phyloP scores from a whole-genome alignment of 2,329 filamentous ascomycete species.

The Simplicillium sp. region DNA sequence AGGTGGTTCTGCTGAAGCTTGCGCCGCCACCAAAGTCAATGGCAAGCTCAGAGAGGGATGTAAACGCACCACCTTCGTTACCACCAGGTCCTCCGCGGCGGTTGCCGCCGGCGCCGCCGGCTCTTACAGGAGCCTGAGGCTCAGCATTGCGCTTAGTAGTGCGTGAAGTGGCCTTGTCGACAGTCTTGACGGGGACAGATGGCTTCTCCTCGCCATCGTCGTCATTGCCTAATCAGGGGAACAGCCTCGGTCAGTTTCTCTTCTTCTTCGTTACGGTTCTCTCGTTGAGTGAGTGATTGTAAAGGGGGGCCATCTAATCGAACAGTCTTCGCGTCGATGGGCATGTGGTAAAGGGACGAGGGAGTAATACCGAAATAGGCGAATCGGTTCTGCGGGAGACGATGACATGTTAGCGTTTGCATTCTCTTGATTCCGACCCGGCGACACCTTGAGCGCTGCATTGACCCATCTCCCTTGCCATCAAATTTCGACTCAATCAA shows the following conservation, averaged over 20 bases:
- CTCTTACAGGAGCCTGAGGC: constrained; percentile 53
- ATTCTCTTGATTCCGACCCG: constrained; percentile 13
- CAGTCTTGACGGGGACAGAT: constrained; percentile 76
- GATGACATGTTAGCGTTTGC: constrained; percentile 8
- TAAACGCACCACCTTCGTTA: constrained; percentile 74
- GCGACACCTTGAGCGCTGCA: neutral
- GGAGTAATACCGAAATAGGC: constrained; percentile 83
- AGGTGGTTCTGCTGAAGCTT: constrained; percentile 1
- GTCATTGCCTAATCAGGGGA: constrained; percentile 43
- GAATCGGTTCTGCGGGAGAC: constrained; percentile 70
- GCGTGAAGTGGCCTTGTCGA: constrained; percentile 73
- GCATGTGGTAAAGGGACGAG: constrained; percentile 12
- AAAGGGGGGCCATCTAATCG: neutral
- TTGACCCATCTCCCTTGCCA: neutral
- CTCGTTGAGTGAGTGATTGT: neutral
- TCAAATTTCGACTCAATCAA: neutral
- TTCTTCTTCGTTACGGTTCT: neutral
- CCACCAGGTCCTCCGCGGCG: constrained; percentile 54
- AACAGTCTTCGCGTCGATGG: neutral
- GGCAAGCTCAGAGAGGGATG: neutral
- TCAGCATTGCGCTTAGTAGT: constrained; percentile 78
- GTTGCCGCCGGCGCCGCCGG: constrained; percentile 30
- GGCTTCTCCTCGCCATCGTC: constrained; percentile 57
- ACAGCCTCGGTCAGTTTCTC: constrained; percentile 3
- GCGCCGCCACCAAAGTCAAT: neutral